phyloP scores from a whole-genome alignment of 1,284 basidiomycete species.

The Cryptococcus wingfieldii region DNA sequence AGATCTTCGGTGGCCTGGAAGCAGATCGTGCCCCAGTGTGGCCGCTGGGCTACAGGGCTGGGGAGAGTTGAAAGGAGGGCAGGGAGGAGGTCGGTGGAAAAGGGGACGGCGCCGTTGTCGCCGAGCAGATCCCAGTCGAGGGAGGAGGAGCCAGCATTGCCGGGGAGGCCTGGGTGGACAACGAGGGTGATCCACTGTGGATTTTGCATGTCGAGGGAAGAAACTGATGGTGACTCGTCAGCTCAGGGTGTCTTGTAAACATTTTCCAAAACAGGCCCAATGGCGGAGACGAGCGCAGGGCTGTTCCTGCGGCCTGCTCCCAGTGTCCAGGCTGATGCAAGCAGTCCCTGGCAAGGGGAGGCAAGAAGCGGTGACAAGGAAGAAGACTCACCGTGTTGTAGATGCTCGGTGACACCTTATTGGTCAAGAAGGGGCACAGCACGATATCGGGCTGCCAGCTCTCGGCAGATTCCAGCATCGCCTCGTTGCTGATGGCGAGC shows the following conservation, averaged over 20 bases:
- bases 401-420: conserved; percentile 48
- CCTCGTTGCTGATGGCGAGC: conserved; percentile 45
- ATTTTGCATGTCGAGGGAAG: not conserved
- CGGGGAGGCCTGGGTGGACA: conserved; percentile 52
- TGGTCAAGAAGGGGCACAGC: conserved; percentile 52
- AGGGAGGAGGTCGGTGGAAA: conserved; percentile 37
- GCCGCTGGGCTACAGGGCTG: conserved; percentile 22
- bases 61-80: conserved; percentile 29
- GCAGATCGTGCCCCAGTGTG: conserved; percentile 51
- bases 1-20: conserved; percentile 51
- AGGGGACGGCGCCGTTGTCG: conserved; percentile 43
- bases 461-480: conserved; percentile 47
- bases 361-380: no score
- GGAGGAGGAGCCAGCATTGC: conserved; percentile 52
- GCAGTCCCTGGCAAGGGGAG: no score
- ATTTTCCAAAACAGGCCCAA: no score
- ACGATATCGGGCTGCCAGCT: conserved; percentile 48
- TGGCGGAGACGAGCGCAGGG: no score
- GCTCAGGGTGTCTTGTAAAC: not conserved
- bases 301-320: no score
- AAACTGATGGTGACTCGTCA: not conserved
- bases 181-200: conserved; percentile 50
- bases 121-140: conserved; percentile 52
- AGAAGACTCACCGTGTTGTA: conserved; percentile 40
- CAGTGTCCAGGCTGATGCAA: no score